Base-by-base conservation (phyloP, 345 rosid species). In the Syzygium jambos region DNA sequence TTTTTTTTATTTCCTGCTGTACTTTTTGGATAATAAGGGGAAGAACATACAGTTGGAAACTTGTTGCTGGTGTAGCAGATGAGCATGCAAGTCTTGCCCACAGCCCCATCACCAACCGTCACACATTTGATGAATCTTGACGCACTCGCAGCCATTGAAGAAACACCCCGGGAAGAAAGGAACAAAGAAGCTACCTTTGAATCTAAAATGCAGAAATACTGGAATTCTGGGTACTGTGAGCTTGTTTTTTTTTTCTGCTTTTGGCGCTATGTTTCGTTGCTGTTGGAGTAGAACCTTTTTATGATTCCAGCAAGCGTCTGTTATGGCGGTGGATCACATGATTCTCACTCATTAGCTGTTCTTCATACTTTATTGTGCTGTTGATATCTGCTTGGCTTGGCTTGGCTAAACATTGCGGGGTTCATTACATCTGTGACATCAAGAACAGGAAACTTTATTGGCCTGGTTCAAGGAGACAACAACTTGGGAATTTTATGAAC, bases 31-130 rank as follows among this genome's bases (percentile, higher is more conserved):
- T 11, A 23, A 87, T 78, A 89, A 46, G 82, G 51, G 61, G 78
- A 63, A 88, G 78, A 84, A 89, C 93, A 87, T 93, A 95, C 97
- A 88, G 96, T 95, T 34, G 97, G 97, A 88, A 95, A 95, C 92
- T 95, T 95, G 95, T 95, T 95, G 78, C 95, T 94, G 65, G 97
- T 95, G 89, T 95, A 95, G 93, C 97, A 95, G 88, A 95, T 95
- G 88, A 95, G 97, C 95, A 95, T 92, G 91, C 97, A 94, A 63
- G 97, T 95, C 93, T 95, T 95, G 86, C 97, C 97, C 65, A 95
- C 97, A 89, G 97, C 97, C 29, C 97, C 97, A 91, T 95, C 97
- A 78, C 97, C 97, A 30, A 95, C 97, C 3, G 97, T 95, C 85
- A 95, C 96, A 87, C 97, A 95, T 91, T 95, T 95, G 93, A 95